Evolutionary conservation across 345 rosid species (phyloP), one percentile per base, ranked within the genome.

Genomic region (Sapria himalayana): DNA sequence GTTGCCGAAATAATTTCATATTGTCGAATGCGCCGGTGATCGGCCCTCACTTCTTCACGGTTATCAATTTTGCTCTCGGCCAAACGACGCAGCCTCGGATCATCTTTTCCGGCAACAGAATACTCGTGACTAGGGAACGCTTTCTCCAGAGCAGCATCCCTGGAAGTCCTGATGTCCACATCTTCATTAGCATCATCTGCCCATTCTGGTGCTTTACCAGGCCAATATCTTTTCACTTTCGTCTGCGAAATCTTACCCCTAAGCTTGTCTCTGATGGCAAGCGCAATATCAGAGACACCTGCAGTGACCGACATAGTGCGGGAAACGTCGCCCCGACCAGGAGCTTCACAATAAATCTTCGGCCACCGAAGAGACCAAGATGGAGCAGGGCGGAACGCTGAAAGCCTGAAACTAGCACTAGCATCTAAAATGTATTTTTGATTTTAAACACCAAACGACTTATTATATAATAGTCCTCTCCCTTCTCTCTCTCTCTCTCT

Each of bases 181-280:
- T 77, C 89, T 53, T 77, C 79, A 15, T 71, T 76, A 0, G 48
- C 61, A 15, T 73, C 89, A 12, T 68, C 82, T 1, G 72, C 82
- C 82, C 82, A 71, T 29, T 77, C 76, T 0, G 89, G 89, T 4
- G 74, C 89, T 60, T 73, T 71, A 12, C 79, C 82, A 16, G 79
- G 79, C 79, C 82, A 77, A 33, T 77, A 77, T 55, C 89, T 55
- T 52, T 62, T 71, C n/a, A 77, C 89, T 54, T 60, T 77, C 0
- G 79, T 77, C 53, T 66, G 76, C 9, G 76, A 68, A 37, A 73
- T 77, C 43, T 68, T 75, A 31, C 89, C 82, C 41, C 72, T 62
- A 3, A 77, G 72, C 46, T 73, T 77, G n/a, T 71, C 89, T 39
- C 89, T 56, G 14, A 66, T 36, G 8, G 89, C 78, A n/a, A 73